phyloP scores from a whole-genome alignment of 345 rosid species.

The Citrus mangshanensis region DNA sequence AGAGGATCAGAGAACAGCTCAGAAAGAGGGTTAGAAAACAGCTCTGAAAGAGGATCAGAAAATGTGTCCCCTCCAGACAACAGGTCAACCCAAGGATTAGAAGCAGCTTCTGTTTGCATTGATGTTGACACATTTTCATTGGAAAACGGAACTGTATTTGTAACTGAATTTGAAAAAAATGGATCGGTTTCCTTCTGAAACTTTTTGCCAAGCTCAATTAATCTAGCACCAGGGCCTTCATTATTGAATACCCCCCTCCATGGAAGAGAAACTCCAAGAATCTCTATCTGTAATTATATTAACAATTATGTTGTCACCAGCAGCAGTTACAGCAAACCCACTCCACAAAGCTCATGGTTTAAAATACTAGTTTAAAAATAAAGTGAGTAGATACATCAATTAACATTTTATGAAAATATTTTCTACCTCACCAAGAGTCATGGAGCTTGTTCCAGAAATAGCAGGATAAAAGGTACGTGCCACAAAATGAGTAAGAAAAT shows the following conservation, averaged over 20 bases:
- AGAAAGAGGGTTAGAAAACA: constrained; percentile 46
- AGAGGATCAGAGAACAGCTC: constrained; percentile 51
- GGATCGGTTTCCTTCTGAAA: constrained; percentile 36
- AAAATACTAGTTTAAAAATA: constrained; percentile 2
- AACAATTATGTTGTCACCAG: too few relatives aligned
- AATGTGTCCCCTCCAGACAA: constrained; percentile 56
- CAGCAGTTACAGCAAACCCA: not conserved
- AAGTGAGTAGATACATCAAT: constrained; percentile 13
- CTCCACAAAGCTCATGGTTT: not conserved
- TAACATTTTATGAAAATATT: constrained; percentile 16
- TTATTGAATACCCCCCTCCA: too few relatives aligned
- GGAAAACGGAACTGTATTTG: constrained; percentile 51
- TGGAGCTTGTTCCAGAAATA: constrained; percentile 58
- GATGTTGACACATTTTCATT: constrained; percentile 35
- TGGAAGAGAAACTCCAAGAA: too few relatives aligned
- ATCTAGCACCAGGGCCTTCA: constrained; percentile 41
- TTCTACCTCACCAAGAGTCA: constrained; percentile 95
- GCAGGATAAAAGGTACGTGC: constrained; percentile 89
- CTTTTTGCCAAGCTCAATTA: constrained; percentile 48
- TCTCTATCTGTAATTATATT: too few relatives aligned
- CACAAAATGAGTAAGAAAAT: constrained; percentile 89
- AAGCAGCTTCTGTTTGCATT: constrained; percentile 36
- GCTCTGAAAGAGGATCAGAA: constrained; percentile 36
- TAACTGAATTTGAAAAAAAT: constrained; percentile 34
- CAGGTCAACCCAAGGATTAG: constrained; percentile 60